phyloP scores from a whole-genome alignment of 805 yeast genomes.

The Cyberlindnera nakhonratchasimensis region DNA sequence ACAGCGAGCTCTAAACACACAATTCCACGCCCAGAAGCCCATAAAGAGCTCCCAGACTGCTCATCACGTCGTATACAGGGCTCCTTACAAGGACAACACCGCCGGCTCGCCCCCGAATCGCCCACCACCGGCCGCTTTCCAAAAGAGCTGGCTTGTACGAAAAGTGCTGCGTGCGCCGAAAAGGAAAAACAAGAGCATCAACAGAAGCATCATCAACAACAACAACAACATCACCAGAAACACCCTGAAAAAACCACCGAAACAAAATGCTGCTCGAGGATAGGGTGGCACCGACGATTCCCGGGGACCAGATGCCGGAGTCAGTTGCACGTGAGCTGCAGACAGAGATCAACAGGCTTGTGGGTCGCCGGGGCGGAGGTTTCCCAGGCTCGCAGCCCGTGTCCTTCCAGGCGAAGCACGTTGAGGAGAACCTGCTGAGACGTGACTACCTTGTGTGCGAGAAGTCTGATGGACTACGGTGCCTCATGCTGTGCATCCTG shows the following conservation, averaged over 20 bases:
- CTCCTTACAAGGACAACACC: too few relatives aligned
- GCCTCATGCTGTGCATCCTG: constrained; percentile 62
- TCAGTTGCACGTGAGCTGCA: constrained; percentile 66
- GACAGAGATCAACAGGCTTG: constrained; percentile 59
- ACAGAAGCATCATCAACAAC: too few relatives aligned
- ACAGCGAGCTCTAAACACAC: too few relatives aligned
- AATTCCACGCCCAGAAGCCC: too few relatives aligned
- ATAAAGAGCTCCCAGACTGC: too few relatives aligned
- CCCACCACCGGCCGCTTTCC: too few relatives aligned
- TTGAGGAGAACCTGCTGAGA: constrained; percentile 53
- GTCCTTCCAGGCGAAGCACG: constrained; percentile 75
- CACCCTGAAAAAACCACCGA: neutral
- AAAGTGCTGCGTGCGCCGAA: too few relatives aligned
- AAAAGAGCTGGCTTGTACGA: too few relatives aligned
- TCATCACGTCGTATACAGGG: too few relatives aligned
- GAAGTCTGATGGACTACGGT: constrained; percentile 90
- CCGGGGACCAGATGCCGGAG: constrained; percentile 77
- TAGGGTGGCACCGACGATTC: constrained; percentile 73
- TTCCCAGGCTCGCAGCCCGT: constrained; percentile 97
- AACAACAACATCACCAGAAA: too few relatives aligned
- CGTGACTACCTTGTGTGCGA: constrained; percentile 94
- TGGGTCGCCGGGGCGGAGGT: constrained; percentile 49
- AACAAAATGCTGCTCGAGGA: constrained; percentile 24
- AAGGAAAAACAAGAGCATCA: too few relatives aligned
- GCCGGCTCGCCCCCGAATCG: too few relatives aligned